Evolutionary conservation across 1,284 basidiomycete genomes (phyloP), one percentile per base, ranked within the genome.

Genomic region (Trametes versicolor): DNA sequence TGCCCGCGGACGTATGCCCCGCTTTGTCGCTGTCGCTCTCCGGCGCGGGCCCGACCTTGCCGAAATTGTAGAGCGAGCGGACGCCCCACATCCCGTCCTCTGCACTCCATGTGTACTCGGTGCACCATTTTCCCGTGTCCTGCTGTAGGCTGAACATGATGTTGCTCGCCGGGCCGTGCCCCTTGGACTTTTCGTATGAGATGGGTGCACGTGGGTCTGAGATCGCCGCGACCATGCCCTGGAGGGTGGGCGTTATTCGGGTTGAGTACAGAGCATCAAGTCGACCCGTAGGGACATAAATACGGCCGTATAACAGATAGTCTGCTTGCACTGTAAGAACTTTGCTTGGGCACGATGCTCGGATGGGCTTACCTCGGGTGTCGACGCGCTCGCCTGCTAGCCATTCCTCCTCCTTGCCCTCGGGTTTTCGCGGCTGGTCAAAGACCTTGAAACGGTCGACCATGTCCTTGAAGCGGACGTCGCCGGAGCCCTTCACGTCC

Each of bases 81-180:
- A 95, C 78, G 9, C 97, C 97, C 84, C 92, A 93, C 91, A 99
- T 96, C 13, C 85, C 91, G 74, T 99, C 97, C 71, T 97, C 94
- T 0, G 95, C 93, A 67, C 95, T 97, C 83, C 94, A 99, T 15
- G 92, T 94, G 74, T 98, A 99, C 77, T 99, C 97, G 3, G 93
- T 92, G 68, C 94, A 95, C 89, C 94, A 97, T 69, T 92, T 87
- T 0, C 97, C 97, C 1, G 94, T 89, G 74, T 98, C 96, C 72
- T 97, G 94, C 77, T 98, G 96, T 32, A 99, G 78, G 65, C 88
- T 94, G 65, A 99, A 76, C 84, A 98, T 91, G 68, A 98, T 75
- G 71, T 97, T 97, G 72, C 89, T 94, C 81, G 76, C 67, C 1
- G 77, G 74, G 13, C 68, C 69, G 39, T 75, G 69, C 17, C 69